Conservation (phyloP, 306 rosid genomes). For the Lathyrus oleraceus region DNA sequence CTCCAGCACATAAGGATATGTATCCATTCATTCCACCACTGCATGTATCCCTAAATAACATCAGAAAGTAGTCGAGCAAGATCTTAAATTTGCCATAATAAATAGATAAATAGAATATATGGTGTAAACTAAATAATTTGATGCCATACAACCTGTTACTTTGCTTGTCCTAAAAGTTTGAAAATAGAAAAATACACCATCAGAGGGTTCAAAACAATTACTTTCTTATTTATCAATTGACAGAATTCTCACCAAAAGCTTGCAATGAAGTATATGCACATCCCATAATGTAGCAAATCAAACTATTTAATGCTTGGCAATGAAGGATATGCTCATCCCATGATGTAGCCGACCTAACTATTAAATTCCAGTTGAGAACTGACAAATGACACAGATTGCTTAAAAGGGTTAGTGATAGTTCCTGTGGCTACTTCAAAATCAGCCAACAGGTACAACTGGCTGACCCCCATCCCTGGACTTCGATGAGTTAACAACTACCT, state of each 20-base stretch:
- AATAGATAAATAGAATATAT: background rate
- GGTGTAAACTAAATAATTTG: conserved; percentile 1
- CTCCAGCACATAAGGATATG: conserved; percentile 84
- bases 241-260: background rate
- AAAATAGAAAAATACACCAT: conserved; percentile 32
- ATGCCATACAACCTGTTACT: conserved; percentile 5
- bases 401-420: background rate
- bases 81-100: conserved; percentile 37
- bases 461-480: background rate
- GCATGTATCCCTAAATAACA: conserved; percentile 75
- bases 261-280: background rate
- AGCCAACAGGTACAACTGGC: too few species aligned
- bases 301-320: background rate
- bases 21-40: conserved; percentile 99
- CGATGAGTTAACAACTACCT: background rate
- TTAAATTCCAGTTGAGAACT: background rate
- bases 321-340: background rate
- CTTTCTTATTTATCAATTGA: conserved; percentile 27
- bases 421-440: background rate
- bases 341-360: background rate
- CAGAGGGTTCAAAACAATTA: conserved; percentile 43
- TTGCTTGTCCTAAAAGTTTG: conserved; percentile 21
- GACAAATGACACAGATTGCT: conserved; percentile 10
- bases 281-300: background rate
- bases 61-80: conserved; percentile 55